Percentiles rank a stretch among this genome's conserved stretches.
Evolutionary conservation across 106 monocot species (phyloP).

Genomic region (Dioscorea alata): DNA sequence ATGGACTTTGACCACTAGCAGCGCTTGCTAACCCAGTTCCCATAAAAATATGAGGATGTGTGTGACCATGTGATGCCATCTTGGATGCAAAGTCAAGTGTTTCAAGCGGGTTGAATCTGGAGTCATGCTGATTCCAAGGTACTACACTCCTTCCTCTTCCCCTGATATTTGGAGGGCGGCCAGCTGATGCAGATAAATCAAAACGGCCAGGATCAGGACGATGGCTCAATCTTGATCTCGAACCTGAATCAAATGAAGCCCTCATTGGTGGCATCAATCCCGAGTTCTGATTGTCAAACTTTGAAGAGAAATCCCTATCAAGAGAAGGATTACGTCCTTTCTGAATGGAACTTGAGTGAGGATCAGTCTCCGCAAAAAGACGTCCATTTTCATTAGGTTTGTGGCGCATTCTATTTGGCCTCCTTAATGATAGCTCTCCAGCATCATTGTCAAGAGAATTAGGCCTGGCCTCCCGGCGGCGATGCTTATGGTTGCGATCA

Average conservation of each 20-base stretch:
- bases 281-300: slow-evolving; percentile 39
- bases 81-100: slow-evolving; percentile 64
- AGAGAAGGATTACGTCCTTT: slow-evolving; percentile 21
- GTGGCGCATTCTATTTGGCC: slow-evolving; percentile 31
- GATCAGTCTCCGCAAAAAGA: slow-evolving; percentile 16
- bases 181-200: slow-evolving; percentile 39
- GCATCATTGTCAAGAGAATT: slow-evolving; percentile 29
- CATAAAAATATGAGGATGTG: slow-evolving; percentile 54
- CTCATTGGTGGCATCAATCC: slow-evolving; percentile 9
- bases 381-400: slow-evolving; percentile 50
- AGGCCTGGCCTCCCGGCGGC: slow-evolving; percentile 56
- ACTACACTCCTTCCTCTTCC: slow-evolving; percentile 66
- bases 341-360: slow-evolving; percentile 17
- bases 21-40: slow-evolving; percentile 47
- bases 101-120: slow-evolving; percentile 57
- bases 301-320: slow-evolving; percentile 27
- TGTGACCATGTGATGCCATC: slow-evolving; percentile 59
- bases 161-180: slow-evolving; percentile 44
- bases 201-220: slow-evolving; percentile 27
- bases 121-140: slow-evolving; percentile 57
- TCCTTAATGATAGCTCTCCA: slow-evolving; percentile 32
- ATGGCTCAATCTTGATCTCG: slow-evolving; percentile 34
- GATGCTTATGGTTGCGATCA: slow-evolving; percentile 98
- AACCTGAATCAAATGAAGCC: slow-evolving; percentile 30
- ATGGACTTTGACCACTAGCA: slow-evolving; percentile 46